Percentiles rank a stretch among this genome's conserved stretches.
These are phyloP conservation scores for Cercophora scortea DNA, from an alignment of 495 filamentous ascomycete species.

Conservation along the genomic window DNA sequence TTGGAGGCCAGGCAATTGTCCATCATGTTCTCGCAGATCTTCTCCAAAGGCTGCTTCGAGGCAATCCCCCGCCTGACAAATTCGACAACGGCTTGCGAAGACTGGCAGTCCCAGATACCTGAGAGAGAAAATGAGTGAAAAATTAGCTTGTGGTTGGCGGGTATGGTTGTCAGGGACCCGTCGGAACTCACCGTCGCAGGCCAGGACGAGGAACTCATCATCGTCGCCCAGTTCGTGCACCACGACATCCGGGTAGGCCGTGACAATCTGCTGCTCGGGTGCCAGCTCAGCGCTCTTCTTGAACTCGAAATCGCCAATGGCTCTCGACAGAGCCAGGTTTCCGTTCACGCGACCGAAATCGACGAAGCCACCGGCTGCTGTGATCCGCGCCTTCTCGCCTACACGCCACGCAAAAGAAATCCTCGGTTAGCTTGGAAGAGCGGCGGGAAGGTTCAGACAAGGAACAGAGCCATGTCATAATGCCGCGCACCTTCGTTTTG, in stretches of 20 bases:
- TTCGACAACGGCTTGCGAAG: slow-evolving; percentile 92
- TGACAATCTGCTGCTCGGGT: slow-evolving; percentile 96
- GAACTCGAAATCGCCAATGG: slow-evolving; percentile 99
- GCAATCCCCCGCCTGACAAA: slow-evolving; percentile 94
- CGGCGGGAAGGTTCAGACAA: neutral
- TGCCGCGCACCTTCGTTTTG: slow-evolving; percentile 77
- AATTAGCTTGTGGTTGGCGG: too few relatives aligned
- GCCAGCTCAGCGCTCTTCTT: slow-evolving; percentile 97
- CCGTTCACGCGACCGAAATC: slow-evolving; percentile 98
- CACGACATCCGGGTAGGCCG: slow-evolving; percentile 88
- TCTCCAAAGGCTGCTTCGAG: slow-evolving; percentile 83
- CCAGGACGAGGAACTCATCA: slow-evolving; percentile 94
- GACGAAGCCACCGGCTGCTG: slow-evolving; percentile 92
- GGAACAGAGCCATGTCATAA: neutral
- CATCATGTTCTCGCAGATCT: slow-evolving; percentile 99
- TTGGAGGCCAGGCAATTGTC: slow-evolving; percentile 96
- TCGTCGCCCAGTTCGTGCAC: slow-evolving; percentile 84
- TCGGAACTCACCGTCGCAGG: slow-evolving; percentile 76
- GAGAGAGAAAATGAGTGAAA: neutral
- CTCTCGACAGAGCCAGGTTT: slow-evolving; percentile 93
- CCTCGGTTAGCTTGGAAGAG: slow-evolving; percentile 10
- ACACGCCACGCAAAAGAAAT: slow-evolving; percentile 11
- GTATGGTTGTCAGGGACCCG: neutral
- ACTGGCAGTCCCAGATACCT: slow-evolving; percentile 99
- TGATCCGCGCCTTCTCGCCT: slow-evolving; percentile 96